Base-by-base conservation (phyloP, 495 filamentous ascomycete genomes). In the Penicillium atrosanguineum region DNA sequence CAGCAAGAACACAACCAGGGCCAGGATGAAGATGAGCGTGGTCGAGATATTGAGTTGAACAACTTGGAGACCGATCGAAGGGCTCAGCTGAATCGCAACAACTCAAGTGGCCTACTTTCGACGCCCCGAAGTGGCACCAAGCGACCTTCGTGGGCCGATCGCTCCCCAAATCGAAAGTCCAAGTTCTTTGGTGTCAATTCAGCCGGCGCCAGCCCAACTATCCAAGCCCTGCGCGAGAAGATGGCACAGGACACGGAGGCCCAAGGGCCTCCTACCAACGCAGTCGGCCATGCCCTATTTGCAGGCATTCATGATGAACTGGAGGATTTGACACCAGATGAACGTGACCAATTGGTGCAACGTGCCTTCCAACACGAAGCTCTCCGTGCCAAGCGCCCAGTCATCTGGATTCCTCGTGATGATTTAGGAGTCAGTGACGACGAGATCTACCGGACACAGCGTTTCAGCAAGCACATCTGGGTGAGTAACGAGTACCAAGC, bases 401-500 rank as follows among this genome's bases (percentile, higher is more conserved):
- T 89, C 11, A 83, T 97, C 42, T 97, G 94, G 94, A 92, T 98
- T 42, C 94, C 94, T 8, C 81, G 90, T 36, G 94, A 98, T 65
- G 88, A 94, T 59, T 64, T 97, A 4, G 94, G 94, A 1, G 82
- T 98, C 29, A 89, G 87, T 52, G 91, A 96, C 62, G 95, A 98
- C 59, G 94, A 97, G 69, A 83, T 98, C 18, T 78, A 73, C 62
- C 74, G 89, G 41, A 96, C 91, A 15, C 77, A 84, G 53, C 79
- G 81, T 55, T 90, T 89, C 62, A 90, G 84, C 56, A 80, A 86
- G 60, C 83, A 90, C 62, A 86, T 98, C 48, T 97, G 93, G 90
- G 89, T 97, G 63, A 92, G 87, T 61, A 98, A 97, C 70, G 86
- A 94, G 69, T 90, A 89, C 53, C 87, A 91, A 36, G 89, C 88